A percentile compares a stretch with the other conserved stretches of the same genome.
Conservation (phyloP, 75 land plant genomes). For the Larix kaempferi region DNA sequence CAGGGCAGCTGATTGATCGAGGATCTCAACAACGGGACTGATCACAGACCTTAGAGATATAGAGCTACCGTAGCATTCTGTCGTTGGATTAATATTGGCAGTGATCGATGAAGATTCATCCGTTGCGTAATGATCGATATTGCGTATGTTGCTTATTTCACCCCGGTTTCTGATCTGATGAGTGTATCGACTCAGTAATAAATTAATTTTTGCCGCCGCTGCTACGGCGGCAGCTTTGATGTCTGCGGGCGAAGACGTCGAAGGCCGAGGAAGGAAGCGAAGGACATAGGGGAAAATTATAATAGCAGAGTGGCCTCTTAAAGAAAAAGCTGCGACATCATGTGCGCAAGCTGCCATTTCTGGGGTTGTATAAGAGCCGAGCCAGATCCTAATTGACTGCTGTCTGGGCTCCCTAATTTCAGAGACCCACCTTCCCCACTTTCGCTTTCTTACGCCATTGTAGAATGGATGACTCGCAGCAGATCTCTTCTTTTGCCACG, state of each 20-base stretch:
- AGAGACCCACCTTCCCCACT: conserved; percentile 45
- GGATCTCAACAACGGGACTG: no score
- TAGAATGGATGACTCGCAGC: conserved; percentile 22
- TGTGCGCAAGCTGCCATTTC: conserved; percentile 46
- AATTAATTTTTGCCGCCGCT: conserved; percentile 11
- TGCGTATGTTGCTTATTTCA: no score
- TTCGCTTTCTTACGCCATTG: conserved; percentile 32
- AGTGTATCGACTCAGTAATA: no score
- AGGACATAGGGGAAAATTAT: conserved; percentile 31
- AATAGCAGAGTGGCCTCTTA: conserved; percentile 22
- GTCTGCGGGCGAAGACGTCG: conserved; percentile 5
- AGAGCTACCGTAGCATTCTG: no score
- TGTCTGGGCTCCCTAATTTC: conserved; percentile 39
- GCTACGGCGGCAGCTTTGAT: conserved; percentile 33
- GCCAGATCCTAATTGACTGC: conserved; percentile 38
- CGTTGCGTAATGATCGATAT: no score
- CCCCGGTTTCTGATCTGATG: no score
- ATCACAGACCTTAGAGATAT: no score
- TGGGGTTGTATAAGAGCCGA: conserved; percentile 36
- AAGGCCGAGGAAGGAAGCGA: conserved; percentile 6
- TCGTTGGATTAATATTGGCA: no score
- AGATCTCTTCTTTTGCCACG: no score
- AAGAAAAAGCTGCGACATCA: conserved; percentile 32
- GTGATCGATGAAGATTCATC: no score
- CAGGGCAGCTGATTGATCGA: no score